Base-by-base conservation (phyloP, 169 alveolate genomes). In the Plasmodium malariae region DNA sequence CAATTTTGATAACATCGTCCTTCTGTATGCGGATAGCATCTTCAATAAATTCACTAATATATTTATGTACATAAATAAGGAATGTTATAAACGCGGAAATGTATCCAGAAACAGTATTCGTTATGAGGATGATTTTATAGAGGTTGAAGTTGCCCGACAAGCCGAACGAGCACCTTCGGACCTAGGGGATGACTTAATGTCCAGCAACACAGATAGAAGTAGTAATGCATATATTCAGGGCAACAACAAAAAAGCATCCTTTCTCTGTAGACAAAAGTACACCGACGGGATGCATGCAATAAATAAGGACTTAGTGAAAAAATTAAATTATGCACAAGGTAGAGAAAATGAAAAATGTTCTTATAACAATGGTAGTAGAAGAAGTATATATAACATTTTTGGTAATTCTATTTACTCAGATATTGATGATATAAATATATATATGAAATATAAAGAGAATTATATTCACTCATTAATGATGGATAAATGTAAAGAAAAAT, bases 31-130 rank as follows among this genome's bases (percentile, higher is more conserved):
- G 5, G 91, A 83, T 55, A 40, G 49, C 6, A 36, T 65, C 43
- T 83, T 83, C 43, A 83, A 83, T 43, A 65, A 83, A 83, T 83
- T 83, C 68, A 69, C 85, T 48, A 67, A 83, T 37, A 83, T 83
- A n/a, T 83, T 83, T 71, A 83, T 55, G 59, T 83, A 83, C 19
- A 83, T 83, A 68, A 83, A 49, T 69, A 83, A 71, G 30, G 73
- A 55, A 45, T 24, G 59, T 45, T 34, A 68, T 45, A 45, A 69
- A 48, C 14, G 24, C 3, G 55, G 59, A 26, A 26, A 67, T 36
- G 2, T 32, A 37, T 37, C n/a, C 26, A 30, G 78, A 48, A 19
- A 59, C 19, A 0, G 17, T 3, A 49, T n/a, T n/a, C n/a, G n/a
- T n/a, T n/a, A n/a, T n/a, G n/a, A n/a, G n/a, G n/a, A n/a, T n/a